Conservation (phyloP, 768 basidiomycete genomes). For the Tulasnella sp. region DNA sequence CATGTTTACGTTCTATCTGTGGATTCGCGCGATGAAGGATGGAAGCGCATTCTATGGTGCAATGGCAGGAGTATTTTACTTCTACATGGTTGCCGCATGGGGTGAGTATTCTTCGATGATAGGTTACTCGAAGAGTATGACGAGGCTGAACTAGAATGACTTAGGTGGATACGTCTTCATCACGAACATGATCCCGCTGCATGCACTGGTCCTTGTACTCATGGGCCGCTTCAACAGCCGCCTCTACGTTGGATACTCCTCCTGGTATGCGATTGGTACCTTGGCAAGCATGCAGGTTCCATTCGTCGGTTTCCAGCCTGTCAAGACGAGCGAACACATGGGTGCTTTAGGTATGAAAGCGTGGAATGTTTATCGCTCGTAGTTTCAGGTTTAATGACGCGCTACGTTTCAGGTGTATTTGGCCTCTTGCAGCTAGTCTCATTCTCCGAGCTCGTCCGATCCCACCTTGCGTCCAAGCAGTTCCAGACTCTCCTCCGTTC, state of each 20-base stretch:
- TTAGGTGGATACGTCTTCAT: constrained; percentile 97
- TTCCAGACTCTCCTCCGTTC: constrained; percentile 73
- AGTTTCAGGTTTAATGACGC: not conserved
- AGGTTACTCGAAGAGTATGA: not conserved
- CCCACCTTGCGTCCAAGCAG: constrained; percentile 83
- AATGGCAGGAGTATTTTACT: constrained; percentile 89
- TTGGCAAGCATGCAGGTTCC: constrained; percentile 98
- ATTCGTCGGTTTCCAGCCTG: constrained; percentile 98
- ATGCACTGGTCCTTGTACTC: constrained; percentile 84
- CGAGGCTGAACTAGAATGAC: constrained; percentile 12
- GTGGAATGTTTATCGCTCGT: not conserved
- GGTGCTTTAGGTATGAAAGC: constrained; percentile 69
- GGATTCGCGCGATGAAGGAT: constrained; percentile 92
- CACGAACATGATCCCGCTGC: constrained; percentile 99
- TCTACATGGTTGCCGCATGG: constrained; percentile 99
- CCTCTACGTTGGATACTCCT: constrained; percentile 89
- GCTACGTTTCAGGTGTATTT: constrained; percentile 58
- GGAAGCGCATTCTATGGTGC: constrained; percentile 91
- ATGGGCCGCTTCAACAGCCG: constrained; percentile 93
- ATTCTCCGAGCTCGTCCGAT: constrained; percentile 79
- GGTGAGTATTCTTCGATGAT: constrained; percentile 39
- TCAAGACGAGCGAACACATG: constrained; percentile 97
- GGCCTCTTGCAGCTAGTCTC: constrained; percentile 94
- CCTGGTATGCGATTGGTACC: constrained; percentile 97
- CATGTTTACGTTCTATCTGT: constrained; percentile 96